Evolutionary conservation across 345 rosid genomes (phyloP).

Genomic region (Chamaenerion angustifolium): DNA sequence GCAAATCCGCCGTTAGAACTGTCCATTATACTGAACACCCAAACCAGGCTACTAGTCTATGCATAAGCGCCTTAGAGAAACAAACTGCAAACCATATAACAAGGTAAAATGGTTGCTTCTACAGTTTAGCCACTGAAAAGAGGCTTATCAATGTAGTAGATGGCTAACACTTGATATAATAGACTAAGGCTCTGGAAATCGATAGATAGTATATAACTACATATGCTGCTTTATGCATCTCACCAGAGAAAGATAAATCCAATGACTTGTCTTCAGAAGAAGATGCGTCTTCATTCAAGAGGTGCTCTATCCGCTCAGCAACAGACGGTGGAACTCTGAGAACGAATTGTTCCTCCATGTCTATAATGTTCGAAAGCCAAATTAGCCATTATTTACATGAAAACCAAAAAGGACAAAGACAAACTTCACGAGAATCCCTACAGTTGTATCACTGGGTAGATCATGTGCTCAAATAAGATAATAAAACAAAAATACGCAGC

Average conservation of each 20-base stretch:
- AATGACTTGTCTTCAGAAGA: constrained; percentile 59
- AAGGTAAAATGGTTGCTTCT: no score
- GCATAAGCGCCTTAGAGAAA: no score
- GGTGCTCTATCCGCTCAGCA: constrained; percentile 64
- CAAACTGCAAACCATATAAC: no score
- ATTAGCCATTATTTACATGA: neutral
- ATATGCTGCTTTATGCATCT: neutral
- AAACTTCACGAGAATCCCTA: neutral
- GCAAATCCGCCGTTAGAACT: no score
- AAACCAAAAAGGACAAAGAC: neutral
- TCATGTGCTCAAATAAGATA: neutral
- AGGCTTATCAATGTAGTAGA: no score
- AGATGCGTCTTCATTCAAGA: constrained; percentile 56
- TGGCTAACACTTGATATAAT: no score
- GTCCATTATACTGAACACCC: no score
- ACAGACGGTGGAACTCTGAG: constrained; percentile 87
- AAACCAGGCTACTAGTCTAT: no score
- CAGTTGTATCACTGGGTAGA: neutral
- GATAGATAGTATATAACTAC: no score
- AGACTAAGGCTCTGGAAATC: no score
- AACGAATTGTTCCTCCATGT: constrained; percentile 91
- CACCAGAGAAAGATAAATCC: constrained; percentile 80
- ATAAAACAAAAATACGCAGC: no score
- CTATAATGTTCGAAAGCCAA: constrained; percentile 1
- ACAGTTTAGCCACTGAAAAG: no score